Evolutionary conservation across 129 eudicot genomes (phyloP).

Genomic region (Erigeron canadensis): DNA sequence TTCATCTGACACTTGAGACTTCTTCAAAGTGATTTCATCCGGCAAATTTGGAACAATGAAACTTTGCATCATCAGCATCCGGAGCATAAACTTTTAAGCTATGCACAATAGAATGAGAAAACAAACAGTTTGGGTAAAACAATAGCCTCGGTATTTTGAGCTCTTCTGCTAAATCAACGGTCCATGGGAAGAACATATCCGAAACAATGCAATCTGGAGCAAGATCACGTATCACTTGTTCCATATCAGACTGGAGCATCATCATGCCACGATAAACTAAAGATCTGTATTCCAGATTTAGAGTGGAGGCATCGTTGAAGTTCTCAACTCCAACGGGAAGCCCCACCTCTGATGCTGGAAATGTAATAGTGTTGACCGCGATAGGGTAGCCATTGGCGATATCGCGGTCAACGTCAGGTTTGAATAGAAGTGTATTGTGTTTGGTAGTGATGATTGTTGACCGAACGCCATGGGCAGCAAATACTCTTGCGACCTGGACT

Average conservation of each 20-base stretch:
- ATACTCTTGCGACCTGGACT: conserved; percentile 29
- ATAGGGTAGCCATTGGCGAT: conserved; percentile 21
- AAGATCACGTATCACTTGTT: conserved; percentile 25
- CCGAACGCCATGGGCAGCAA: conserved; percentile 35
- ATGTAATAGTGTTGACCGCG: too few relatives aligned
- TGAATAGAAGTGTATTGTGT: conserved; percentile 30
- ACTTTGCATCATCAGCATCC: conserved; percentile 18
- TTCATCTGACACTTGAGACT: conserved; percentile 30
- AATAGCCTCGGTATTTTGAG: conserved; percentile 43
- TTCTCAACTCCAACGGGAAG: conserved; percentile 39
- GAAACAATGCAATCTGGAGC: conserved; percentile 41
- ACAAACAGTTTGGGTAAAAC: conserved; percentile 27
- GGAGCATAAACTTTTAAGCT: conserved; percentile 37
- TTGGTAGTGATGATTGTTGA: conserved; percentile 46
- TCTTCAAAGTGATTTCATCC: conserved; percentile 35
- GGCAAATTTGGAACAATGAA: conserved; percentile 43
- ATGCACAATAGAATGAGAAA: conserved; percentile 28
- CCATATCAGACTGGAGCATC: conserved; percentile 26
- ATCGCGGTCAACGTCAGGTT: conserved; percentile 9
- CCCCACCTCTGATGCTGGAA: too few relatives aligned
- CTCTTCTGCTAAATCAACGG: conserved; percentile 38
- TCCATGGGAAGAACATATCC: conserved; percentile 60
- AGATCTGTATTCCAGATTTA: neutral
- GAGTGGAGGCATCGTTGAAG: neutral
- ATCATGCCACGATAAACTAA: conserved; percentile 16